Base-by-base conservation (phyloP, 192 early-diverging fungal species). In the Nowakowskiella sp. region DNA sequence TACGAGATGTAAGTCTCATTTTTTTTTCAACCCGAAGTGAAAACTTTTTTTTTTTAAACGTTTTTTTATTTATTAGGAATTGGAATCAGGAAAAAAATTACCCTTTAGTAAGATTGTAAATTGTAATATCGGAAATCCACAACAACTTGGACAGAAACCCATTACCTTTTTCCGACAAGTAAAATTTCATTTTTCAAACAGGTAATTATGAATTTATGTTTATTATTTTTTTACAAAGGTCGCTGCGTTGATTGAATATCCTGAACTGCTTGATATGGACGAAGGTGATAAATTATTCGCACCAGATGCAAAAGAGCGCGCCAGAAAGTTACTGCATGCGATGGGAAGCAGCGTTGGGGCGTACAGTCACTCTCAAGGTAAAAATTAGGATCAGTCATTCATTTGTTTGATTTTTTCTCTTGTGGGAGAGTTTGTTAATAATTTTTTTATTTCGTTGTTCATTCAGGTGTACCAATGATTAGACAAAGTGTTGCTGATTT, bases 141-240 rank as follows among this genome's bases (percentile, higher is more conserved):
- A 93, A 72, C 88, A 89, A 71, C 78, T 93, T 10, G 67, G 62
- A 31, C 89, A 94, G 72, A 78, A 83, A 61, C 93, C 93, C 19
- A 88, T 96, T 64, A 95, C 93, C 13, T 99, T 99, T 53, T 85
- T 94, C 77, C 86, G 95, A 42, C 95, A 98, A 72, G 86, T 86
- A 65, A 47, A 46, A 19, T 7, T n/a, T 26, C 46, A 27, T 13
- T 44, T 29, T 27, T 22, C 42, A n/a, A 2, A 7, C 22, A 39
- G 34, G 30, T 10, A 46, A 31, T 36, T 44, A 26, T 2, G 30
- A 45, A 27, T 16, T 25, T 44, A 48, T 56, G 13, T 23, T 29
- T 24, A 47, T 53, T 60, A 9, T 13, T 2, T 58, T 32, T 8
- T 51, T 22, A 6, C 29, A 10, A 71, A 86, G 83, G 91, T 95